phyloP scores from a whole-genome alignment of 495 filamentous ascomycete species.

The Penicillium cosmopolitanum region DNA sequence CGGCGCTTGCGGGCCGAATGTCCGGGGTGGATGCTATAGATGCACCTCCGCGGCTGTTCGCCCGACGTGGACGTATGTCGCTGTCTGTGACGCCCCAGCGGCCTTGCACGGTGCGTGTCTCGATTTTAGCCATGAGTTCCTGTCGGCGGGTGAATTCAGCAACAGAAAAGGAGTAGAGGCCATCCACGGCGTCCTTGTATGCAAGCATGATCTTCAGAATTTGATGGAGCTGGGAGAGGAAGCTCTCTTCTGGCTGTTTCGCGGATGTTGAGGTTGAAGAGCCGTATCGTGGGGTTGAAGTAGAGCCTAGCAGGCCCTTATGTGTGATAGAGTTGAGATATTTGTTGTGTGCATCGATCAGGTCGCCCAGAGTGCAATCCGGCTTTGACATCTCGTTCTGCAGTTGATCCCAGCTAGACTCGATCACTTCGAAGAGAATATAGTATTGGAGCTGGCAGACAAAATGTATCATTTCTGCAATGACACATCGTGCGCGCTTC shows the following conservation, averaged over 20 bases:
- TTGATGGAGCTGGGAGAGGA: slow-evolving; percentile 87
- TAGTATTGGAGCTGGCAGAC: slow-evolving; percentile 98
- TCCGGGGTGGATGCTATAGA: slow-evolving; percentile 39
- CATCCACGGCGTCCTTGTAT: slow-evolving; percentile 92
- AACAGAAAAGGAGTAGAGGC: slow-evolving; percentile 90
- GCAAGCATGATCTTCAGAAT: slow-evolving; percentile 92
- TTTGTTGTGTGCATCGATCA: slow-evolving; percentile 86
- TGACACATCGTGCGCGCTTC: slow-evolving; percentile 83
- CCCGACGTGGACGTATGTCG: slow-evolving; percentile 42
- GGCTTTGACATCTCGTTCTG: slow-evolving; percentile 78
- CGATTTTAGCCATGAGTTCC: slow-evolving; percentile 75
- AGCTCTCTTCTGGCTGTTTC: slow-evolving; percentile 72
- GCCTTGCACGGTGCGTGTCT: slow-evolving; percentile 61
- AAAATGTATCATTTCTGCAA: slow-evolving; percentile 98
- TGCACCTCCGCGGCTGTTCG: slow-evolving; percentile 29
- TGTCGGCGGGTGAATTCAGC: slow-evolving; percentile 91
- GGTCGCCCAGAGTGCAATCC: slow-evolving; percentile 88
- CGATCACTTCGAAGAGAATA: slow-evolving; percentile 98
- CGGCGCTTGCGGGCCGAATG: slow-evolving; percentile 28
- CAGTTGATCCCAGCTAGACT: slow-evolving; percentile 87
- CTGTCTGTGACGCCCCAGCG: slow-evolving; percentile 67
- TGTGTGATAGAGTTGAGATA: slow-evolving; percentile 95
- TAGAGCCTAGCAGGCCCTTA: slow-evolving; percentile 87
- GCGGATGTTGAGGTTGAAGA: slow-evolving; percentile 45
- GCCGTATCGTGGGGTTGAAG: slow-evolving; percentile 44